A percentile compares a stretch with the other conserved stretches of the same genome.
phyloP scores from a whole-genome alignment of 768 basidiomycete genomes.

The Xerocomellus chrysenteron region DNA sequence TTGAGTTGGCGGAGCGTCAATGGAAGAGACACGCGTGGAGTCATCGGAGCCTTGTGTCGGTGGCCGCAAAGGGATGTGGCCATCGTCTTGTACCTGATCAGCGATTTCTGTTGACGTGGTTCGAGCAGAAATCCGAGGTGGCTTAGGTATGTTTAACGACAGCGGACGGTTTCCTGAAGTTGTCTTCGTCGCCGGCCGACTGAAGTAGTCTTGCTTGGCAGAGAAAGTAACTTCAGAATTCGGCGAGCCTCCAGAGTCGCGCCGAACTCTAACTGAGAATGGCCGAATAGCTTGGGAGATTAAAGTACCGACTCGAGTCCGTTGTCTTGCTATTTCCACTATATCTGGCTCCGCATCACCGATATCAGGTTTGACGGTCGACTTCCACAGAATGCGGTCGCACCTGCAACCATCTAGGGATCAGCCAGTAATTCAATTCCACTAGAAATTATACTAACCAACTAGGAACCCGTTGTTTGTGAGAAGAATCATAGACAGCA shows the following conservation, averaged over 20 bases:
- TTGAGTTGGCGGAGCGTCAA: slow-evolving; percentile 1
- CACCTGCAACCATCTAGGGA: slow-evolving; percentile 50
- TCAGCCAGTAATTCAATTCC: slow-evolving; percentile 1
- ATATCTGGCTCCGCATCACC: slow-evolving; percentile 41
- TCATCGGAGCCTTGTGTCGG: slow-evolving; percentile 10
- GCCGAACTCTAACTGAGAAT: slow-evolving; percentile 37
- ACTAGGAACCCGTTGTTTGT: slow-evolving; percentile 80
- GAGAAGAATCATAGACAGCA: slow-evolving; percentile 78
- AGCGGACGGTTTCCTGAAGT: slow-evolving; percentile 15
- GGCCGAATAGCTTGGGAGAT: slow-evolving; percentile 55
- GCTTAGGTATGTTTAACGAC: slow-evolving; percentile 22
- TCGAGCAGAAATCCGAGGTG: slow-evolving; percentile 15
- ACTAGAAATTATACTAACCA: slow-evolving; percentile 50
- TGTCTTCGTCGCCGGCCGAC: slow-evolving; percentile 16
- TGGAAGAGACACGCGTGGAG: slow-evolving; percentile 18
- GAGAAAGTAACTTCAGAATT: slow-evolving; percentile 22
- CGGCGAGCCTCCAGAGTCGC: slow-evolving; percentile 37
- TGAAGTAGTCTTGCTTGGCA: slow-evolving; percentile 23
- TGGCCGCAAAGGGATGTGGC: slow-evolving; percentile 4
- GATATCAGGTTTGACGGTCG: slow-evolving; percentile 54
- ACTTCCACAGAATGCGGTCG: slow-evolving; percentile 82
- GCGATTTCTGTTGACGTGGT: slow-evolving; percentile 32
- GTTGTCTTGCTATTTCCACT: slow-evolving; percentile 32
- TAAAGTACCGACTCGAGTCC: slow-evolving; percentile 53
- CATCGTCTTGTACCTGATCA: slow-evolving; percentile 6